These are phyloP conservation scores for Cucurbita maxima DNA, from an alignment of 306 rosid species.

Conservation along the genomic window DNA sequence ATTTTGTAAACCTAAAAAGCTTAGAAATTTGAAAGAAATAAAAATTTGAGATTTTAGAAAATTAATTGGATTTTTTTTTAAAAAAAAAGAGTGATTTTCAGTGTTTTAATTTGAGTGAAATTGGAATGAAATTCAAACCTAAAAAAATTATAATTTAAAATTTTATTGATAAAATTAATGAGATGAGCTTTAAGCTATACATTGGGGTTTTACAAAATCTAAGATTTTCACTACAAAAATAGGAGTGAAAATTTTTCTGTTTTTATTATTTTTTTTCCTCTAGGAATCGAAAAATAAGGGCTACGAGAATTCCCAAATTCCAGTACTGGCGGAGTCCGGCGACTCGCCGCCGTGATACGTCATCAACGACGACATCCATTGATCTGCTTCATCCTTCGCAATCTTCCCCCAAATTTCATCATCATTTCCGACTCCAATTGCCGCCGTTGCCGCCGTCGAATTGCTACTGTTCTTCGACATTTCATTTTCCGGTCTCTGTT, in stretches of 20 bases:
- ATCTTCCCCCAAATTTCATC: conserved; percentile 36
- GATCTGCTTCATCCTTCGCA: conserved; percentile 29
- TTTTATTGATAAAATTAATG: neutral
- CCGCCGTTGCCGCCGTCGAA: neutral
- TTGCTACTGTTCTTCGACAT: neutral
- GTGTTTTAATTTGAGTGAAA: too few species aligned
- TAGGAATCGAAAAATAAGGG: neutral
- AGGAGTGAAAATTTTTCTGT: neutral
- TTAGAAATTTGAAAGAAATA: too few species aligned
- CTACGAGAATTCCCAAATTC: neutral
- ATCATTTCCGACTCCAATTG: conserved; percentile 6
- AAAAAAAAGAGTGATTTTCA: too few species aligned
- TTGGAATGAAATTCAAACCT: too few species aligned
- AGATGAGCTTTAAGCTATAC: neutral
- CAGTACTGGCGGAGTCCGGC: conserved; percentile 28
- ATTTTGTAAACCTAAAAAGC: too few species aligned
- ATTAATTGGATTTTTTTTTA: too few species aligned
- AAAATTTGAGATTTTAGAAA: too few species aligned
- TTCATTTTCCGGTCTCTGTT: conserved; percentile 3
- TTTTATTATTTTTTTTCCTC: neutral
- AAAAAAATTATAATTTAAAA: too few species aligned
- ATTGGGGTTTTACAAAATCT: neutral
- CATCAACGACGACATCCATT: conserved; percentile 20
- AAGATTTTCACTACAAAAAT: neutral
- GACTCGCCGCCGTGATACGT: conserved; percentile 37